Conservation (phyloP, 306 rosid genomes). For the Heteromeles arbutifolia region DNA sequence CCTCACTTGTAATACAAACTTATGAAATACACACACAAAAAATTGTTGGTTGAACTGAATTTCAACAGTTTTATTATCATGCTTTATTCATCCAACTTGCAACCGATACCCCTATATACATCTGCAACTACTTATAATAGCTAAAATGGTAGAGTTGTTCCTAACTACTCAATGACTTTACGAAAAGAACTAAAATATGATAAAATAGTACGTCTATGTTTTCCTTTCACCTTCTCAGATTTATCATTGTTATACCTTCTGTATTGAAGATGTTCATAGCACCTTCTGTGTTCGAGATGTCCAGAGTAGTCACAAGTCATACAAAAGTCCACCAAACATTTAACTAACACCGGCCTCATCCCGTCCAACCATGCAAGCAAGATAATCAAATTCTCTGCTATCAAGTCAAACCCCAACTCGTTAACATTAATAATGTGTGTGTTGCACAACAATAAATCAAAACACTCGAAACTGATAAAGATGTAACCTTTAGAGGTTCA, state of each 20-base stretch:
- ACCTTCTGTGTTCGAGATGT: constrained; percentile 23
- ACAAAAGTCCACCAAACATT: neutral
- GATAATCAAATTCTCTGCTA: constrained; percentile 9
- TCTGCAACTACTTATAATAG: constrained; percentile 7
- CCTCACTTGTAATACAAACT: no score
- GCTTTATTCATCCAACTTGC: constrained; percentile 1
- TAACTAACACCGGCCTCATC: neutral
- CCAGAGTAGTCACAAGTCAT: constrained; percentile 15
- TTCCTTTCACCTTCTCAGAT: constrained; percentile 23
- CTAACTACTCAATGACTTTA: neutral
- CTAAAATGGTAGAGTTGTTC: constrained; percentile 11
- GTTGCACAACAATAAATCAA: neutral
- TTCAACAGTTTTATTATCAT: neutral
- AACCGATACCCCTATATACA: constrained; percentile 5
- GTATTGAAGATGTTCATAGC: no score
- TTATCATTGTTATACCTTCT: no score
- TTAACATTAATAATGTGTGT: neutral
- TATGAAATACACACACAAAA: no score
- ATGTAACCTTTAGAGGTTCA: constrained; percentile 26
- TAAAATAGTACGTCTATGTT: constrained; percentile 7
- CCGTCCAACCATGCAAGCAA: constrained; percentile 29
- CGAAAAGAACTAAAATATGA: neutral
- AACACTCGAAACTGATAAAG: neutral
- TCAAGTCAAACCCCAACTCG: neutral
- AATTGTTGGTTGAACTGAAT: no score